Percentiles rank a stretch among this genome's conserved stretches.
These are phyloP conservation scores for Aphanoascus verrucosus DNA, from an alignment of 2,329 filamentous ascomycete species.

Conservation along the genomic window DNA sequence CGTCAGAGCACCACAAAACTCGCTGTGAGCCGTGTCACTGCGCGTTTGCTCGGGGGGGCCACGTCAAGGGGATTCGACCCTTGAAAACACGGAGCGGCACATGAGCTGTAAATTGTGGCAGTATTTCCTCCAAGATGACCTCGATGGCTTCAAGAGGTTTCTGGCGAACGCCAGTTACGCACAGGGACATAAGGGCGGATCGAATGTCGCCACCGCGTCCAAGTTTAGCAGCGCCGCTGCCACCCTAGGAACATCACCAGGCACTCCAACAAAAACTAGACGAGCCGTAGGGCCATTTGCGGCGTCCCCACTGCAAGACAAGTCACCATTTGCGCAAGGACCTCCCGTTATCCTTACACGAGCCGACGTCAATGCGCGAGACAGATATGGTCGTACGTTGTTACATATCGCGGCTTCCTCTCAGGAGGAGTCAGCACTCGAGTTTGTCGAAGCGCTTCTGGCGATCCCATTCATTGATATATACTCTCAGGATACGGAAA, in stretches of 20 bases:
- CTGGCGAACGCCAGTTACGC: slow-evolving; percentile 60
- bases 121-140: slow-evolving; percentile 93
- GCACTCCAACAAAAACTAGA: slow-evolving; percentile 38
- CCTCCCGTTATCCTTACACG: slow-evolving; percentile 37
- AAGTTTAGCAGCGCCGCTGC: slow-evolving; percentile 22
- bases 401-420: slow-evolving; percentile 77
- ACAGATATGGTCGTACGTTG: slow-evolving; percentile 69
- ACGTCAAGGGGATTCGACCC: background rate
- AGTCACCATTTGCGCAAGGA: slow-evolving; percentile 16
- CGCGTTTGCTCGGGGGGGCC: slow-evolving; percentile 10
- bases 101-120: slow-evolving; percentile 98
- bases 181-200: slow-evolving; percentile 22
- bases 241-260: slow-evolving; percentile 24
- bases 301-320: slow-evolving; percentile 38
- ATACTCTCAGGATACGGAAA: slow-evolving; percentile 78
- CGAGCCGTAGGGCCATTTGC: slow-evolving; percentile 38
- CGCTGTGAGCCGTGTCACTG: slow-evolving; percentile 11
- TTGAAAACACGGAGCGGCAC: slow-evolving; percentile 38
- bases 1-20: background rate
- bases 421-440: slow-evolving; percentile 53
- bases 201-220: slow-evolving; percentile 20
- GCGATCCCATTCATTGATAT: slow-evolving; percentile 75
- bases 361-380: slow-evolving; percentile 72
- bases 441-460: slow-evolving; percentile 68
- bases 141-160: slow-evolving; percentile 84